Evolutionary conservation across 768 basidiomycete species (phyloP), one percentile per base, ranked within the genome.

Genomic region (Boletus tylopilopsis): DNA sequence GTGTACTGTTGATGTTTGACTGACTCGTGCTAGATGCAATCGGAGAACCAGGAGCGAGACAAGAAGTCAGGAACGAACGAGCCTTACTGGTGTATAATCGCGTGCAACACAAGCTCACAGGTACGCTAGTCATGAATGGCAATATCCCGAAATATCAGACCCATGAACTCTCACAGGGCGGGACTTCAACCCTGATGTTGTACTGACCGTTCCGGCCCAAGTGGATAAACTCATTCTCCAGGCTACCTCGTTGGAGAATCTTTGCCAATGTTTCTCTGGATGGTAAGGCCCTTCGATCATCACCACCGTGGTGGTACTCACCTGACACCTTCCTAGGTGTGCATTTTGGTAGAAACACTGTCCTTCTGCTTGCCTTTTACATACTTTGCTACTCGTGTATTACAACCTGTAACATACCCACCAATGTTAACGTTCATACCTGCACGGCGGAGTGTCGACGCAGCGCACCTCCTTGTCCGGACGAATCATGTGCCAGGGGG

Each of bases 211-310:
- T n/a, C 71, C 76, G 22, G 79, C 74, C 10, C 96, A 99, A 68
- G 96, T 99, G 12, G 90, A 94, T 62, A 87, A 88, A 66, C 75
- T 99, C 45, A 97, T 99, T 54, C 78, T 85, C 54, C 92, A 98
- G 67, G 92, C 96, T 5, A 96, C 90, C 5, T 86, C 90, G 13
- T 68, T 97, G 37, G 94, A 97, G 68, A 96, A 98, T 66, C 80
- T 98, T 2, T 96, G 93, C 66, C 94, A 95, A 66, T 94, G 92
- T 62, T 96, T 95, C 75, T 90, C 92, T 53, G 94, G 94, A 67
- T 95, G 93, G 94, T 87, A 60, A 37, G 50, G n/a, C 29, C 33
- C 11, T 23, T 48, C 11, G 12, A 16, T 39, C 27, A 24, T 23
- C 45, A 6, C 11, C 7, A n/a, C 2, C 21, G 8, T 25, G 18